Base-by-base conservation (phyloP, 1,284 basidiomycete species). In the Golubevia pallescens region DNA sequence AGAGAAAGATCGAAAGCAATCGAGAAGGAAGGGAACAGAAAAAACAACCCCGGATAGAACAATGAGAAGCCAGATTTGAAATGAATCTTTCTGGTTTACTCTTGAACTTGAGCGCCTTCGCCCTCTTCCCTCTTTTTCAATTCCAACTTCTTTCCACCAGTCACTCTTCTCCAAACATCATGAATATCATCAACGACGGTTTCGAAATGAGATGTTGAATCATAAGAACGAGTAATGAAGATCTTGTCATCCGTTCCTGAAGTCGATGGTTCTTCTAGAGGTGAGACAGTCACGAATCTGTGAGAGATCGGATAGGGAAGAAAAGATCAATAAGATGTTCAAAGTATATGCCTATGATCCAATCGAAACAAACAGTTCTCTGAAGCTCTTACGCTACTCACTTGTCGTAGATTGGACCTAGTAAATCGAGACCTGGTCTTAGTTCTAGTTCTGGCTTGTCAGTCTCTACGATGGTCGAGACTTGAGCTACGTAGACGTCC, bases 121-220 rank as follows among this genome's bases (percentile, higher is more conserved):
- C 62, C 63, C 8, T 79, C 75, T 16, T 78, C 67, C 8, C 77
- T 76, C 77, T 77, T 77, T 65, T 85, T 85, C 62, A 85, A 75
- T 19, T 78, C 81, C 23, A 85, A 73, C 59, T 76, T 75, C 69
- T 85, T 62, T 48, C 81, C 82, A 63, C 73, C 72, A 51, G 81
- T 85, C 55, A 78, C 73, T 16, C 82, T 69, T 59, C 69, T 66
- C 79, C 79, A 85, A 19, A 85, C 82, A 42, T 83, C 75, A 65
- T 82, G 76, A 7, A 85, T 74, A 58, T 32, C 32, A 13, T 56
- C 54, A 32, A 56, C 54, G 5, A 56, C 54, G 10, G 54, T 56
- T 10, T 99, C 97, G 84, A 99, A 99, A 88, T 99, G 97, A 59
- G 93, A 95, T 7, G 97, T 98, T 10, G 97, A 95, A 86, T 99